These are phyloP conservation scores for Coemansia sp. DNA, from an alignment of 192 early-diverging fungal species.

Conservation along the genomic window DNA sequence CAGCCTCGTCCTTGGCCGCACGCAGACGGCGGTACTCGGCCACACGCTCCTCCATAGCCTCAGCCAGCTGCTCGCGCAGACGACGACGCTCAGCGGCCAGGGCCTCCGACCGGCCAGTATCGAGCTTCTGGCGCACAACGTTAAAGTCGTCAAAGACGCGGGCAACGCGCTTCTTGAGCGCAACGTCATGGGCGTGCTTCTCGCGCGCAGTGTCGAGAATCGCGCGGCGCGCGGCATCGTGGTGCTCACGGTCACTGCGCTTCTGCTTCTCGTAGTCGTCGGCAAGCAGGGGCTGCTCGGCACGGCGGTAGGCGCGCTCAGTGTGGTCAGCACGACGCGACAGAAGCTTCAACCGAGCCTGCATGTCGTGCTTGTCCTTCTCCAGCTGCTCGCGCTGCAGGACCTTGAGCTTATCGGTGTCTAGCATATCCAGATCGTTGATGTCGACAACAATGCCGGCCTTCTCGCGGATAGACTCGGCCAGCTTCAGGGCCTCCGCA, in stretches of 20 bases:
- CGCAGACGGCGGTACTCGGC: slow-evolving; percentile 54
- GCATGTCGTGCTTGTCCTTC: slow-evolving; percentile 85
- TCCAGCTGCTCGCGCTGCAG: slow-evolving; percentile 90
- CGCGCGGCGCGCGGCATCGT: slow-evolving; percentile 74
- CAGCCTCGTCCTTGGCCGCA: slow-evolving; percentile 45
- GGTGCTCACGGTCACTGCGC: slow-evolving; percentile 76
- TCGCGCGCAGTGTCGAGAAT: slow-evolving; percentile 64
- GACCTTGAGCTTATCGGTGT: slow-evolving; percentile 77
- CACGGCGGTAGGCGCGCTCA: slow-evolving; percentile 90
- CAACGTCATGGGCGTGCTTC: slow-evolving; percentile 74
- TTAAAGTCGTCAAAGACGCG: slow-evolving; percentile 85
- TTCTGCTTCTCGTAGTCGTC: slow-evolving; percentile 93
- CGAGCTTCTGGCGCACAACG: slow-evolving; percentile 59
- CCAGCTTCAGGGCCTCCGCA: slow-evolving; percentile 82
- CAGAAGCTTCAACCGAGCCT: slow-evolving; percentile 72
- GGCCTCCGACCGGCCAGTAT: slow-evolving; percentile 62
- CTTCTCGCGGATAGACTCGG: slow-evolving; percentile 75
- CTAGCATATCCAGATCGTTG: slow-evolving; percentile 81
- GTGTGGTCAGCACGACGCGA: slow-evolving; percentile 86
- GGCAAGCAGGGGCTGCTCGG: slow-evolving; percentile 87
- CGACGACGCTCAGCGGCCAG: slow-evolving; percentile 64
- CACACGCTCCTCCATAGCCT: slow-evolving; percentile 51
- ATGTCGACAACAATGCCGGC: slow-evolving; percentile 60
- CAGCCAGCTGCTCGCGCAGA: slow-evolving; percentile 61
- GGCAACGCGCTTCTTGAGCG: slow-evolving; percentile 75